Evolutionary conservation across 108 stramenopile species (phyloP), one percentile per base, ranked within the genome.

Genomic region (Skeletonema costatum): DNA sequence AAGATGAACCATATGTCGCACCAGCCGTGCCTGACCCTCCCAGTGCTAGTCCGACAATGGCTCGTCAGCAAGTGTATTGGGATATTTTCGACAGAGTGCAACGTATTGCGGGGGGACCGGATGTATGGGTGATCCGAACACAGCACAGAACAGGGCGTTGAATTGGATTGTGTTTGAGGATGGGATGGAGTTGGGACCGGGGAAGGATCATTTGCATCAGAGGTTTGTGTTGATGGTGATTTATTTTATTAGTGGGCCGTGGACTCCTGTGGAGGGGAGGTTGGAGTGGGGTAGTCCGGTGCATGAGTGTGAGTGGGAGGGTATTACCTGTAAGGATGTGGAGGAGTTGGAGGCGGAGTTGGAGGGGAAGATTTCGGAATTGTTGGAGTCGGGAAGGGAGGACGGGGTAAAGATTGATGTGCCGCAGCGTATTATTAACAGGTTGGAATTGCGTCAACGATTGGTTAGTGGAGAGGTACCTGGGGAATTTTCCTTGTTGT

Each of bases 261-360:
- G 78, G 76, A 72, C 81, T 29, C 75, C 76, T 3, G 66, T 82
- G 66, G 76, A 68, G 58, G 71, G 76, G 12, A 32, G 62, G 50
- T 66, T 82, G 70, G 81, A 82, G 65, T 82, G 81, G 81, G 81
- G 81, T 1, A 50, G 44, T 29, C 76, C 76, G 3, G 81, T 82
- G 3, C 81, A 82, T 50, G 81, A 82, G 31, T 82, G 81, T 58
- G 81, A 82, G 42, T 82, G 81, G 81, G 81, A 82, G 70, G 75
- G 76, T 0, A 42, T 82, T 16, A 33, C 64, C 16, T 82, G 81
- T 44, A 71, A 78, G 53, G 67, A 73, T 60, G 66, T 80, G 25
- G 67, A 68, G 48, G 78, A 68, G 7, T 31, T 80, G 13, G 78
- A 80, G 46, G 36, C 33, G 0, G 78, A 80, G 35, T 56, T 80